Conservation (phyloP, 2,329 filamentous ascomycete genomes). For the Epichloe sibirici region DNA sequence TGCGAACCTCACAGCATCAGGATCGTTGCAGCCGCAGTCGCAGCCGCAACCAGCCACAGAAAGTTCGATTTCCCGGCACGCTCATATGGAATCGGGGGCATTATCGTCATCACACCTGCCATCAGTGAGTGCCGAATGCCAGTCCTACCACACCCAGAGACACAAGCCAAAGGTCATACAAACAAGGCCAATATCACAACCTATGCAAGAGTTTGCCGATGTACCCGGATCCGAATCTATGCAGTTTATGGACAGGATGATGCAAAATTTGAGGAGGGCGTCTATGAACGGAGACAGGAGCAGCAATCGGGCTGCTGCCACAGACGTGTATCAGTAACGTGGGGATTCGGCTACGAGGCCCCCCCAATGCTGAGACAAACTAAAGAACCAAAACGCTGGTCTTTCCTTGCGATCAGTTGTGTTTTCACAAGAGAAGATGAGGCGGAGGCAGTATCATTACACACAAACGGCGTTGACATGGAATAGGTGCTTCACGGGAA, state of each 20-base stretch:
- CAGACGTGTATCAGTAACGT: background rate
- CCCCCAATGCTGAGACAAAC: background rate
- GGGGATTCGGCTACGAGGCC: background rate
- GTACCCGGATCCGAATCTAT: constrained; percentile 32
- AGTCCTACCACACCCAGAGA: background rate
- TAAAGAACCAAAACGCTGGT: background rate
- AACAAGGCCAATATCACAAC: background rate
- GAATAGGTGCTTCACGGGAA: background rate
- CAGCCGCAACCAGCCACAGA: background rate
- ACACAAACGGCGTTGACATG: background rate
- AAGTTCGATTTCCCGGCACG: background rate
- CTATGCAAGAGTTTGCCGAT: constrained; percentile 26
- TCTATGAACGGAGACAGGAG: constrained; percentile 10
- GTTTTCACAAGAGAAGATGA: no score
- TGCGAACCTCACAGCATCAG: constrained; percentile 8
- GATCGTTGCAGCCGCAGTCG: constrained; percentile 1
- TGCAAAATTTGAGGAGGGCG: constrained; percentile 35
- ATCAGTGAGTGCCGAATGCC: background rate
- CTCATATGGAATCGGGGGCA: background rate
- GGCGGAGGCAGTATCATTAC: background rate
- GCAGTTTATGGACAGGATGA: constrained; percentile 39
- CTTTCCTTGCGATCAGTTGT: no score
- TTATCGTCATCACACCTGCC: constrained; percentile 4
- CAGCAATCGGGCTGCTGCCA: background rate
- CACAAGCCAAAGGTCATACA: background rate